Percentiles rank a stretch among this genome's conserved stretches.
These are phyloP conservation scores for Cyberlindnera amylophila DNA, from an alignment of 805 yeast genomes.

Conservation along the genomic window DNA sequence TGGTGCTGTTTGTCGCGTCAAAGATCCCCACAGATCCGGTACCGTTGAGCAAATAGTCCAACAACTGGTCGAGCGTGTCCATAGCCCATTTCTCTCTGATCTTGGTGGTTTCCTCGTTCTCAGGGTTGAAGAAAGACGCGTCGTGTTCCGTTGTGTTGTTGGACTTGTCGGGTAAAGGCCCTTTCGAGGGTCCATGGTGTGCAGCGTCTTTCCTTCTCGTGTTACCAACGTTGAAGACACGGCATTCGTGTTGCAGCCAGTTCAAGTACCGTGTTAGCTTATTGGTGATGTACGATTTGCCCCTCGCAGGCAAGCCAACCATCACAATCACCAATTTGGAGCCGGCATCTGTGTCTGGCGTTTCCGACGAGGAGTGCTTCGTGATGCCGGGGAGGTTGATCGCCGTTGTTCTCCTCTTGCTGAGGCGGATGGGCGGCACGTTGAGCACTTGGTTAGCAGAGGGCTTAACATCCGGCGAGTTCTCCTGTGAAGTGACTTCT, in stretches of 20 bases:
- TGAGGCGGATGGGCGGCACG: conserved; percentile 27
- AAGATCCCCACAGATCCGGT: conserved; percentile 91
- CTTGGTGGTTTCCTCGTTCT: conserved; percentile 56
- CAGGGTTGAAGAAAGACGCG: conserved; percentile 85
- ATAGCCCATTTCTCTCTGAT: conserved; percentile 94
- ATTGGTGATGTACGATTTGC: conserved; percentile 90
- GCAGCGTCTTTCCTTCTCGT: conserved; percentile 73
- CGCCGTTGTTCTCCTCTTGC: conserved; percentile 66
- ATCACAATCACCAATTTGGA: conserved; percentile 86
- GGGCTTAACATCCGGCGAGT: conserved; percentile 27
- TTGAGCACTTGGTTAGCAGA: not conserved
- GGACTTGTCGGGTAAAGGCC: conserved; percentile 54
- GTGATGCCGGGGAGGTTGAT: conserved; percentile 92
- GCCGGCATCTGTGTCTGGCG: conserved; percentile 53
- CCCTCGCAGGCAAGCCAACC: conserved; percentile 96
- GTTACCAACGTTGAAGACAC: conserved; percentile 93
- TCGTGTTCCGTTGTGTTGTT: conserved; percentile 44
- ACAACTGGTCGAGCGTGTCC: conserved; percentile 81
- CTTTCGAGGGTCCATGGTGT: conserved; percentile 63
- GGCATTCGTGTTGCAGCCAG: conserved; percentile 89
- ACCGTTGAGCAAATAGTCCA: conserved; percentile 76
- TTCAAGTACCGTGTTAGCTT: conserved; percentile 86
- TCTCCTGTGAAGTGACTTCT: conserved; percentile 28
- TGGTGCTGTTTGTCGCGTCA: conserved; percentile 81
- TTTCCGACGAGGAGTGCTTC: conserved; percentile 41